Percentiles rank a stretch among this genome's conserved stretches.
Evolutionary conservation across 78 protist genomes (phyloP).

Genomic region (Dictyostelium intermedium): DNA sequence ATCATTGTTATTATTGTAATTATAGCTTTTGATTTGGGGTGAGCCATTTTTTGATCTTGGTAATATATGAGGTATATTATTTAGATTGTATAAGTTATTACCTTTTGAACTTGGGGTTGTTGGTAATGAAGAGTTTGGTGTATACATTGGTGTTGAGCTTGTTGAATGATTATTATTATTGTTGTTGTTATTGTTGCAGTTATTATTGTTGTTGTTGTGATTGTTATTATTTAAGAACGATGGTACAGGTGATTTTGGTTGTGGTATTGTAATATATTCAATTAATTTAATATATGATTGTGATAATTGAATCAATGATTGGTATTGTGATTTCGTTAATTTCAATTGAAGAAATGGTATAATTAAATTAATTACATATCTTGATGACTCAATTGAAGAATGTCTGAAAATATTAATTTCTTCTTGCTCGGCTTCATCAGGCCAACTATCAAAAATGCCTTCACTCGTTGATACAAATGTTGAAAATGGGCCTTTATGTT

Average conservation of each 20-base stretch:
- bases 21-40: background rate
- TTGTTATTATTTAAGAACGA: background rate
- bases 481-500: slow-evolving; percentile 68
- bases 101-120: background rate
- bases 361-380: slow-evolving; percentile 37
- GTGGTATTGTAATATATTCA: background rate
- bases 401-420: slow-evolving; percentile 60
- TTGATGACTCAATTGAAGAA: slow-evolving; percentile 70
- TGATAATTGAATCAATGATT: background rate
- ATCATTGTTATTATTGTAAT: background rate
- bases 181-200: background rate
- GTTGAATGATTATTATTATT: background rate
- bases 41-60: background rate
- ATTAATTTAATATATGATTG: background rate
- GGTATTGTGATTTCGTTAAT: slow-evolving; percentile 12
- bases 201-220: too few relatives aligned
- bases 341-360: slow-evolving; percentile 22
- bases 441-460: slow-evolving; percentile 57
- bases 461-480: slow-evolving; percentile 48
- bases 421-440: slow-evolving; percentile 69
- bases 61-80: background rate
- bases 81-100: background rate
- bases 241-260: background rate
- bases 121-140: background rate
- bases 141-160: background rate